These are phyloP conservation scores for Colletotrichum tanaceti DNA, from an alignment of 2,329 filamentous ascomycete species.

Conservation along the genomic window DNA sequence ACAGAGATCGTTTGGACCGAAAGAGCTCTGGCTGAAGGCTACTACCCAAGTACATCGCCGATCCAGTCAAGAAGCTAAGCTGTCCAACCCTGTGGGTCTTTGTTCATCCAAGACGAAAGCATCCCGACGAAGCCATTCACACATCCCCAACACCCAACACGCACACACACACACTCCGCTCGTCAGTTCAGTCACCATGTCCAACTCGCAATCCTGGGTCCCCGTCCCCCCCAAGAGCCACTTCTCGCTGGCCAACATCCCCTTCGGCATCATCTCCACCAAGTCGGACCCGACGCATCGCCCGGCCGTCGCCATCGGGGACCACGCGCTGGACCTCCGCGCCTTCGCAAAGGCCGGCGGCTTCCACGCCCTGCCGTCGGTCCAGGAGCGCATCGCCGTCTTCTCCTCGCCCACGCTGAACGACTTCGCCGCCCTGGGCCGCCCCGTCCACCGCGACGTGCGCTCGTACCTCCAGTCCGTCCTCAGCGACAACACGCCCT, in stretches of 20 bases:
- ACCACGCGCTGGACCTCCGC: conserved; percentile 76
- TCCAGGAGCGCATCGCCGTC: conserved; percentile 44
- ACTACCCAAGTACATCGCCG: background rate
- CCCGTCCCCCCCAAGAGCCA: conserved; percentile 51
- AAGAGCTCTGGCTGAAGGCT: conserved; percentile 13
- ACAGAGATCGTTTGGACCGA: background rate
- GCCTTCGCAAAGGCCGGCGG: conserved; percentile 64
- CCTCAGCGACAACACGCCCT: conserved; percentile 64
- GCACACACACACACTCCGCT: too few relatives aligned
- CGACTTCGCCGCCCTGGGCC: conserved; percentile 77
- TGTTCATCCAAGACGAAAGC: too few relatives aligned
- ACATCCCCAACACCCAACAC: too few relatives aligned
- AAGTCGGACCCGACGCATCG: conserved; percentile 65
- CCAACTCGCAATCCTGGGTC: conserved; percentile 45
- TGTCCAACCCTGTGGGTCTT: background rate
- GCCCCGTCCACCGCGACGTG: conserved; percentile 75
- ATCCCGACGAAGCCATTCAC: too few relatives aligned
- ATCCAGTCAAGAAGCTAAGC: too few relatives aligned
- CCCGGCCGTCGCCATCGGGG: conserved; percentile 78
- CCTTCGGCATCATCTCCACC: conserved; percentile 84
- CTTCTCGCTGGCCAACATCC: conserved; percentile 84
- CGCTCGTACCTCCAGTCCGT: conserved; percentile 76
- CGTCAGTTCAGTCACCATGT: conserved; percentile 11
- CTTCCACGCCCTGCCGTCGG: conserved; percentile 48
- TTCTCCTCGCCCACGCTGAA: conserved; percentile 69